A percentile compares a stretch with the other conserved stretches of the same genome.
Conservation (phyloP, 1,284 basidiomycete species). For the Melanopsichium pennsylvanicum region DNA sequence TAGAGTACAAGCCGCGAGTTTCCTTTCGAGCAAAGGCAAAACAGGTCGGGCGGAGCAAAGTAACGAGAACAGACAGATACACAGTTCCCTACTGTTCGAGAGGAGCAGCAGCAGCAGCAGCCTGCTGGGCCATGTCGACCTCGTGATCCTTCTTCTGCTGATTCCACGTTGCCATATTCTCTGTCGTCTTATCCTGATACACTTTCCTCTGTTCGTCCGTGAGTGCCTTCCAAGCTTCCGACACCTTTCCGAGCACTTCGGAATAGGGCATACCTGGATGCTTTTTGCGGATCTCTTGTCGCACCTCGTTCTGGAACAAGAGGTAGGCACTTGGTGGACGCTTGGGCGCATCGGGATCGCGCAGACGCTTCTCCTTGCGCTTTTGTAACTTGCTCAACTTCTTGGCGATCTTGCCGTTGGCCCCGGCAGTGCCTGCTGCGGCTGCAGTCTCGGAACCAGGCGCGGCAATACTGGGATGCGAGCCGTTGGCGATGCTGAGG, state of each 20-base stretch:
- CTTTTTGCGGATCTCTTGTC: slow-evolving; percentile 54
- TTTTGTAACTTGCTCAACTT: slow-evolving; percentile 50
- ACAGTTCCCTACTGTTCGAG: slow-evolving; percentile 19
- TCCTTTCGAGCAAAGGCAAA: no score
- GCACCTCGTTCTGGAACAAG: slow-evolving; percentile 61
- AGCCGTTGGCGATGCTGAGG: slow-evolving; percentile 39
- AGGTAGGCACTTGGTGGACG: slow-evolving; percentile 59
- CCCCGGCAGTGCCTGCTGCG: slow-evolving; percentile 27
- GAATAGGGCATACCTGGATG: slow-evolving; percentile 53
- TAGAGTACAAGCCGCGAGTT: slow-evolving; percentile 21
- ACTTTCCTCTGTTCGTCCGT: slow-evolving; percentile 53
- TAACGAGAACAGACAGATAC: neutral
- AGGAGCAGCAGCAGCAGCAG: no score
- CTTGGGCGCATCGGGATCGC: slow-evolving; percentile 60
- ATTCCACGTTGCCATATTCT: slow-evolving; percentile 55
- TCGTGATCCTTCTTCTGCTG: slow-evolving; percentile 55
- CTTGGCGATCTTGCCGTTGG: slow-evolving; percentile 42
- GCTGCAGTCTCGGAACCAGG: slow-evolving; percentile 31
- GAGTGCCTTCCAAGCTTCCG: slow-evolving; percentile 56
- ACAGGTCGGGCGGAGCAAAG: neutral
- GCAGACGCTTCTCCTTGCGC: slow-evolving; percentile 49
- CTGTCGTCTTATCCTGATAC: slow-evolving; percentile 56
- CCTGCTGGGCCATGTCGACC: slow-evolving; percentile 25
- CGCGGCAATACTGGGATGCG: slow-evolving; percentile 24
- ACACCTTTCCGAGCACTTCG: slow-evolving; percentile 55